Base-by-base conservation (phyloP, 202 grass and related monocot genomes). In the Alloteropsis angusta region DNA sequence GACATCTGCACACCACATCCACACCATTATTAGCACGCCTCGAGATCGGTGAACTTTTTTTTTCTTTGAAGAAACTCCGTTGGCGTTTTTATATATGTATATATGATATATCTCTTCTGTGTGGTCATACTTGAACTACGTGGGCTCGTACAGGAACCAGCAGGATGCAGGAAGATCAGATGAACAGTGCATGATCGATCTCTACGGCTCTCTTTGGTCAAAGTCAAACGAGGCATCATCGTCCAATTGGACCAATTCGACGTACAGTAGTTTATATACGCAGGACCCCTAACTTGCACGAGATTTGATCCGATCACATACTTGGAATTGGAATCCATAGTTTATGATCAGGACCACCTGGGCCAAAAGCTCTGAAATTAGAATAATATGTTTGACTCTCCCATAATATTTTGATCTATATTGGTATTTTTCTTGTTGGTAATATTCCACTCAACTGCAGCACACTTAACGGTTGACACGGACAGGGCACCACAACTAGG, bases 1-100 rank as follows among this genome's bases (percentile, higher is more conserved):
- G 96, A 91, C 96, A 99, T 99, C 96, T 98, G 87, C 85, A 52
- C 16, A 7, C 41, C 19, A 47, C 13, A 18, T 14, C 60, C 16
- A 7, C 41, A 19, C 16, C 14, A 18, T 15, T 32, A 39, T n/a
- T n/a, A 5, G 52, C 53, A n/a, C 16, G 63, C 23, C 16, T 60
- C 53, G 23, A 68, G 38, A 59, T 76, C 41, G 5, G 19, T 16
- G 4, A 53, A 38, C 16, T 26, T 38, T 16, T 44, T 8, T 0
- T 16, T 5, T 9, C 1, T 3, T 16, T 11, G 19, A 65, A n/a
- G n/a, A 4, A 57, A 44, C 38, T 43, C 10, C 63, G 2, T 42
- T n/a, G 23, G 5, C 18, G 42, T 41, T 65, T 60, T 32, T 26
- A 34, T 34, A n/a, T 18, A 9, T 48, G 18, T 58, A 58, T 21